A percentile compares a stretch with the other conserved stretches of the same genome.
Conservation (phyloP, 805 yeast genomes). For the Starmera pachycereana region DNA sequence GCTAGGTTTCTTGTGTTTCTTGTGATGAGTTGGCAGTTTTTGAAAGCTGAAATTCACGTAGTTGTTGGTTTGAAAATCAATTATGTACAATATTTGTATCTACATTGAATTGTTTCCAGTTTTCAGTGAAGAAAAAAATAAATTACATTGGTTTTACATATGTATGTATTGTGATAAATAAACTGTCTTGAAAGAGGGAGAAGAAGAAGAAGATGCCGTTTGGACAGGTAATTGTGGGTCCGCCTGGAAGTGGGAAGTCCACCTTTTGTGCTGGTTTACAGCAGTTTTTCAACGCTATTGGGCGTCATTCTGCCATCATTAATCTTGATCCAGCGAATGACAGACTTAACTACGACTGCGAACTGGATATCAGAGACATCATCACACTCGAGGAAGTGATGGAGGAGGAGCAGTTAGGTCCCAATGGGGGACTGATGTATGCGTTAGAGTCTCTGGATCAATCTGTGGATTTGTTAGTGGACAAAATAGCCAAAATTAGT, state of each 20-base stretch:
- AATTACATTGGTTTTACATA: not conserved
- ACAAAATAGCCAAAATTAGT: conserved; percentile 46
- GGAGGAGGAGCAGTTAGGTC: conserved; percentile 65
- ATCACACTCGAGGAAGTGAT: conserved; percentile 69
- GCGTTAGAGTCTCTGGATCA: conserved; percentile 65
- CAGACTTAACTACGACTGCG: conserved; percentile 55
- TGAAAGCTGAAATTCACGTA: too few species aligned
- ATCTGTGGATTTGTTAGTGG: conserved; percentile 47
- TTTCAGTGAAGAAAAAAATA: too few species aligned
- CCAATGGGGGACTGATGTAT: conserved; percentile 82
- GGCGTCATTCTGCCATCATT: conserved; percentile 74
- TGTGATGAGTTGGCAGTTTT: too few species aligned
- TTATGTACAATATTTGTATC: too few species aligned
- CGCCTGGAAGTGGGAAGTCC: conserved; percentile 96
- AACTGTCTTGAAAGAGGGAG: too few species aligned
- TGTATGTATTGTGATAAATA: too few species aligned
- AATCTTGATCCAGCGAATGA: conserved; percentile 94
- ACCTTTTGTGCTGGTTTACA: conserved; percentile 90
- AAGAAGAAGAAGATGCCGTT: conserved; percentile 35
- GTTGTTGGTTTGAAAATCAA: too few species aligned
- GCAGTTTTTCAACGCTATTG: conserved; percentile 90
- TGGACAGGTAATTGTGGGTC: conserved; percentile 93
- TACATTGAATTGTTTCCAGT: too few species aligned
- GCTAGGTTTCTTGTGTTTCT: too few species aligned
- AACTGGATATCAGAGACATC: conserved; percentile 70